Base-by-base conservation (phyloP, 495 filamentous ascomycete species). In the Thermothielavioides terrestris region DNA sequence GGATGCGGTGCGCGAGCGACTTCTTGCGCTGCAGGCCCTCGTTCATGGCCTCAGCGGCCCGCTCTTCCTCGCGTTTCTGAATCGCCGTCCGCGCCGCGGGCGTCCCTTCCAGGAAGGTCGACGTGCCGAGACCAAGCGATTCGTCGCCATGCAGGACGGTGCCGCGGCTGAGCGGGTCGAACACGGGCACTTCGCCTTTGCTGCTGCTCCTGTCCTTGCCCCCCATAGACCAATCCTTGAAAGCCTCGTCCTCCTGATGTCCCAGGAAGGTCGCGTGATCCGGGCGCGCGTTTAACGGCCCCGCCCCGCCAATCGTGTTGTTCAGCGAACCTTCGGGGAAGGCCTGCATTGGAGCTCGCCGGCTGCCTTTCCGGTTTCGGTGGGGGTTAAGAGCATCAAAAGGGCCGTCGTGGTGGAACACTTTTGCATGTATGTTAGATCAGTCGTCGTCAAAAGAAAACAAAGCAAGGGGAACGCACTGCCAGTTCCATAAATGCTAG, bases 401-500 rank as follows among this genome's bases (percentile, higher is more conserved):
- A 8, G 94, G 94, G 21, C 94, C 94, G 63, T 99, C 94, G 63
- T 99, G 94, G 53, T 99, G 94, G 68, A 99, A 95, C 63, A 97
- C 91, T n/a, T n/a, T n/a, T 95, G 51, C 15, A 18, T 6, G 6
- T 0, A 15, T 10, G 45, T 60, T 37, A 62, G 59, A 15, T 42
- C 21, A 15, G 46, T 43, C 14, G 10, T 35, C 20, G 23, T 41
- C 5, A 52, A 38, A 42, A 1, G 17, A 15, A n/a, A n/a, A n/a
- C n/a, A n/a, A n/a, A n/a, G 6, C 32, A 6, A 4, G 18, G 14
- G 17, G 36, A 39, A 82, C 91, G 68, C 71, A 97, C 91, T 76
- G 64, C 92, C 92, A 51, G 88, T 86, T 36, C 94, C 92, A 62
- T 94, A 96, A 59, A 99, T 94, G 57, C 91, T 90, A 10, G 91